A percentile compares a stretch with the other conserved stretches of the same genome.
phyloP scores from a whole-genome alignment of 257 asterid genomes.

The Osmanthus fragrans region DNA sequence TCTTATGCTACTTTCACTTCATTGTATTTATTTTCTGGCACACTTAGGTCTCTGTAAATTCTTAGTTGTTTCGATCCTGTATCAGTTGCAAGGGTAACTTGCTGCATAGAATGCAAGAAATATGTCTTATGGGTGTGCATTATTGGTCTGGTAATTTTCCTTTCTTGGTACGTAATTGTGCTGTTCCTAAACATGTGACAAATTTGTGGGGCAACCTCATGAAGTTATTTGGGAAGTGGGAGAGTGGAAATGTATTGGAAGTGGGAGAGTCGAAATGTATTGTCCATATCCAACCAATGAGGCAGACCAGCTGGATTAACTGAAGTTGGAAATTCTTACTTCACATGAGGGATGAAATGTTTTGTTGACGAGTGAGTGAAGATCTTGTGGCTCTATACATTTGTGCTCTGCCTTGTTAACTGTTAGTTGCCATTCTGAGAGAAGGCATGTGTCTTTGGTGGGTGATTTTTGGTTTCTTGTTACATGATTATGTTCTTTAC shows the following conservation, averaged over 20 bases:
- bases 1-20: constrained; percentile 19
- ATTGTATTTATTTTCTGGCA: constrained; percentile 12
- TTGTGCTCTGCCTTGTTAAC: background rate
- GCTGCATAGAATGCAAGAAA: constrained; percentile 9
- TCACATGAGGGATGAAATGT: constrained; percentile 4
- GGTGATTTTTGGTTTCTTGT: background rate
- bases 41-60: constrained; percentile 1
- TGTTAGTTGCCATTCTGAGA: background rate
- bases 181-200: background rate
- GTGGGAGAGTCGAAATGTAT: background rate
- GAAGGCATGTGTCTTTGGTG: background rate
- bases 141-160: background rate
- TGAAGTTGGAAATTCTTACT: constrained; percentile 13
- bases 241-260: background rate
- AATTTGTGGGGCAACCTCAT: background rate
- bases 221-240: constrained; percentile 3
- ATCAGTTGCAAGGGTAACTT: constrained; percentile 5
- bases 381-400: background rate
- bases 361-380: background rate
- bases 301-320: background rate
- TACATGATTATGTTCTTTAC: background rate
- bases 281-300: constrained; percentile 6
- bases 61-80: constrained; percentile 15
- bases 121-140: background rate
- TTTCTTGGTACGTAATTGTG: constrained; percentile 7